Evolutionary conservation across 345 rosid genomes (phyloP).

Genomic region (Kernera saxatilis): DNA sequence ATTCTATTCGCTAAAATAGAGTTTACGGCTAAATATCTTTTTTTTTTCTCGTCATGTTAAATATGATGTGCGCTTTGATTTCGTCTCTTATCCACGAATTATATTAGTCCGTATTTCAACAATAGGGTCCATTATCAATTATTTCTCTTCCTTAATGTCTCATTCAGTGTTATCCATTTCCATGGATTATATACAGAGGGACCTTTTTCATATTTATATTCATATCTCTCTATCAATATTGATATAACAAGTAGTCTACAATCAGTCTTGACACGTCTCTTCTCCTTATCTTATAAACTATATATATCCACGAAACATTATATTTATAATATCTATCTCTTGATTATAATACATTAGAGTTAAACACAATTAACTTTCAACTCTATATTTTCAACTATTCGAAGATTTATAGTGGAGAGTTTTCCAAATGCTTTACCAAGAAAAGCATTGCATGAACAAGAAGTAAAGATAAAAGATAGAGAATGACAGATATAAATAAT

Average conservation of each 20-base stretch:
- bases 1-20: background rate
- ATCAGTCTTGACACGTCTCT: slow-evolving; percentile 19
- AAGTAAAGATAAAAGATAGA: background rate
- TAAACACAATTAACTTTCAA: background rate
- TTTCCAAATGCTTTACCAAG: background rate
- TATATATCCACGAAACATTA: background rate
- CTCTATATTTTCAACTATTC: background rate
- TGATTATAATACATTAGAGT: background rate
- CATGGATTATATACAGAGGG: background rate
- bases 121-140: slow-evolving; percentile 29
- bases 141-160: slow-evolving; percentile 21
- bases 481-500: background rate
- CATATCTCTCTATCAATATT: slow-evolving; percentile 8
- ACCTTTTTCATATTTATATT: slow-evolving; percentile 15
- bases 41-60: background rate
- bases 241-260: slow-evolving; percentile 2
- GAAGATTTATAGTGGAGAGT: background rate
- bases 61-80: slow-evolving; percentile 1
- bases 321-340: background rate
- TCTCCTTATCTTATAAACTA: background rate
- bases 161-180: slow-evolving; percentile 21
- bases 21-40: background rate
- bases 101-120: slow-evolving; percentile 13
- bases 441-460: background rate
- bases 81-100: slow-evolving; percentile 9